A percentile compares a stretch with the other conserved stretches of the same genome.
Conservation (phyloP, 2,329 filamentous ascomycete species). For the Cladophialophora immunda region DNA sequence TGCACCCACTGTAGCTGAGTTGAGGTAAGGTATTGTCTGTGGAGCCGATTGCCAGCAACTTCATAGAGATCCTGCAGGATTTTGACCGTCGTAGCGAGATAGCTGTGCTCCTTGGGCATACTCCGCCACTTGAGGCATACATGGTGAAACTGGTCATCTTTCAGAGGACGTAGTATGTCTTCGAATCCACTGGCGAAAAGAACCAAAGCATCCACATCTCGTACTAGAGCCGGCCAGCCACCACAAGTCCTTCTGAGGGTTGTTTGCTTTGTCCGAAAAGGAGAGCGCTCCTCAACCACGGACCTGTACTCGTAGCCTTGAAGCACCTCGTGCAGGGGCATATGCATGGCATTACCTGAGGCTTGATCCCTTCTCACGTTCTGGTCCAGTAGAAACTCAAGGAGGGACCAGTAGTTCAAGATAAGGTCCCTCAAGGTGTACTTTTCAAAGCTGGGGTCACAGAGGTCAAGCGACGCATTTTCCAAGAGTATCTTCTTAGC, state of each 20-base stretch:
- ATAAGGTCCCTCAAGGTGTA: conserved; percentile 10
- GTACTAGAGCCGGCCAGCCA: conserved; percentile 13
- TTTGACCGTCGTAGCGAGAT: conserved; percentile 12
- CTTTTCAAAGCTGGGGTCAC: not conserved
- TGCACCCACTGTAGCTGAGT: not conserved
- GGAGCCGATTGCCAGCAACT: conserved; percentile 6
- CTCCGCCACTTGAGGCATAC: not conserved
- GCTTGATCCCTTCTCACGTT: conserved; percentile 14
- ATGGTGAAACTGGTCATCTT: not conserved
- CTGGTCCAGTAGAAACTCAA: conserved; percentile 12
- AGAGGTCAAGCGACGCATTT: not conserved
- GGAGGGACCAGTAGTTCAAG: conserved; percentile 5
- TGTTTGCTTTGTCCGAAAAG: conserved; percentile 9
- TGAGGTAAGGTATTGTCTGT: conserved; percentile 31
- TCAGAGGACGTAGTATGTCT: not conserved
- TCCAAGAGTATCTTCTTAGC: not conserved
- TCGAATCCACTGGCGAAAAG: conserved; percentile 4
- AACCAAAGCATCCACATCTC: conserved; percentile 5
- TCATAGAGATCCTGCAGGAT: conserved; percentile 8
- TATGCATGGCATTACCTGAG: not conserved
- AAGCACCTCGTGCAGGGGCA: not conserved
- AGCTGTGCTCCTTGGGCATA: not conserved
- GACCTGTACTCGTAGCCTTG: conserved; percentile 12
- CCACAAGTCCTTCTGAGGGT: not conserved
- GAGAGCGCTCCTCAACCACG: conserved; percentile 14